Base-by-base conservation (phyloP, 148 eudicot genomes). In the Selenicereus undatus region DNA sequence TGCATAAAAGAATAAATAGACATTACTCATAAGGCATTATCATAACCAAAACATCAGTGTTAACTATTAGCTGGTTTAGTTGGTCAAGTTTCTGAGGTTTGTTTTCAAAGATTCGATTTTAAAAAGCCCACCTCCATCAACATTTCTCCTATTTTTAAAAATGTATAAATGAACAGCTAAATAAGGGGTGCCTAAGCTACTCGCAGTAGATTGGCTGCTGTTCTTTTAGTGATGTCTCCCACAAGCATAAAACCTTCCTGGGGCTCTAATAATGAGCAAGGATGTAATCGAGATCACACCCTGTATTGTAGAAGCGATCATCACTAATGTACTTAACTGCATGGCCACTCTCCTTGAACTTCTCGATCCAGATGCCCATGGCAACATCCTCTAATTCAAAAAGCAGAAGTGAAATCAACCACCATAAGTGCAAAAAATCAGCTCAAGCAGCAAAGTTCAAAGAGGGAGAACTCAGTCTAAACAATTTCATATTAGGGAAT, bases 331-430 rank as follows among this genome's bases (percentile, higher is more conserved):
- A 89, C 68, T 85, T 82, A 32, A 91, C 85, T 78, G 84, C 79
- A 30, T 82, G 86, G 51, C 89, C 88, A 5, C 45, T 76, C 26
- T 80, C 82, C 82, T 87, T 83, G 75, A 81, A 89, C 51, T 81
- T 68, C 75, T 88, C 84, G n/a, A 89, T 80, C 94, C 94, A 91
- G 69, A 91, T 88, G 13, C 94, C 94, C 87, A 91, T 84, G 64
- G 91, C 88, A 77, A 91, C 94, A 79, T 91, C 94, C 77, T 91
- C 94, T 29, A 91, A 71, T 79, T 89, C 89, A 78, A 91, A 91
- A 48, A 91, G 90, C 94, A 89, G 88, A 45, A 79, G 65, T 73
- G 30, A 13, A 66, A 66, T n/a, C 68, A 66, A 10, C 8, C 32
- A 64, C 26, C 22, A 56, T 11, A 56, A 20, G 13, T 14, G 62